These are phyloP conservation scores for Sordariomycetes sp. DNA, from an alignment of 2,329 filamentous ascomycete species.

Conservation along the genomic window DNA sequence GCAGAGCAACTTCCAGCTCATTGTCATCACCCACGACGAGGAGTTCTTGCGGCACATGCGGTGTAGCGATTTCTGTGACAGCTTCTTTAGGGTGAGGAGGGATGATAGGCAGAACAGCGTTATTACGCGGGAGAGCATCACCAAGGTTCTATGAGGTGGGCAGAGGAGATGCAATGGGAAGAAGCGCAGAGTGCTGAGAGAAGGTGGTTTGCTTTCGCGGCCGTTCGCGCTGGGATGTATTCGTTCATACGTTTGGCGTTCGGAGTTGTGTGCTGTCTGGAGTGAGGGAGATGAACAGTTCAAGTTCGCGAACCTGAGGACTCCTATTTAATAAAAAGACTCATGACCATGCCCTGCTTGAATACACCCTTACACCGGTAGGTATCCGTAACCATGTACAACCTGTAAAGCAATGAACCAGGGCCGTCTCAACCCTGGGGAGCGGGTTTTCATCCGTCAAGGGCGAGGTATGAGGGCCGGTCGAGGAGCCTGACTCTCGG, in stretches of 20 bases:
- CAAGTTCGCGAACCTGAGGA: background rate
- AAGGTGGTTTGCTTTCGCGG: background rate
- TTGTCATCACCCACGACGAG: conserved; percentile 98
- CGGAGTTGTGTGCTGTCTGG: background rate
- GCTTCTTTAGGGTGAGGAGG: conserved; percentile 78
- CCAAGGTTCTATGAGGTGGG: conserved; percentile 27
- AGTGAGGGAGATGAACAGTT: background rate
- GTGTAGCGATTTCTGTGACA: conserved; percentile 84
- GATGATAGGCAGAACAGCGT: conserved; percentile 79
- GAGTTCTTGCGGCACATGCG: conserved; percentile 91
- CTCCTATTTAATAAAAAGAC: background rate
- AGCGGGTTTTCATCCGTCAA: background rate
- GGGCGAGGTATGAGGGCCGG: background rate
- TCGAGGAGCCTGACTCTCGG: too few species aligned
- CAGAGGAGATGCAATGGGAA: background rate
- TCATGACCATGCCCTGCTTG: background rate
- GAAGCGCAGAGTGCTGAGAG: background rate
- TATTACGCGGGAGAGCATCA: conserved; percentile 61
- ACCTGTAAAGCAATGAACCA: background rate
- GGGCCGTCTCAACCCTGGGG: background rate
- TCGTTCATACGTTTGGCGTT: background rate
- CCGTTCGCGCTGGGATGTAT: background rate
- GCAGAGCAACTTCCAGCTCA: conserved; percentile 93
- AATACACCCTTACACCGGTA: background rate
- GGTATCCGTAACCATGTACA: background rate